A percentile compares a stretch with the other conserved stretches of the same genome.
These are phyloP conservation scores for Aschersonia sp. DNA, from an alignment of 2,329 filamentous ascomycete species.

Conservation along the genomic window DNA sequence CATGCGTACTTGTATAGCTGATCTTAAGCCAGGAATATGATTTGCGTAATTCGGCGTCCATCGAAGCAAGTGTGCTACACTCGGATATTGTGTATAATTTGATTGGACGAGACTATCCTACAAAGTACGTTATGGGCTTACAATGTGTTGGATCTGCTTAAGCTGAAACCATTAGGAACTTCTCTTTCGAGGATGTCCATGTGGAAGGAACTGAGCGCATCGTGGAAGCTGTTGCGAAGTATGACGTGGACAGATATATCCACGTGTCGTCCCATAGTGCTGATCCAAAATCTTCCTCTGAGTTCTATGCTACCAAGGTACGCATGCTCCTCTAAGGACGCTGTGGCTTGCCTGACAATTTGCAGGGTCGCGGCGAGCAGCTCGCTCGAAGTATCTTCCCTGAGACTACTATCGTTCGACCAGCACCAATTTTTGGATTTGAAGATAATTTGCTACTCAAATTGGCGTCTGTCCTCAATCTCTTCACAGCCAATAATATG, in stretches of 20 bases:
- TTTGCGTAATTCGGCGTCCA: slow-evolving; percentile 82
- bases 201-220: slow-evolving; percentile 88
- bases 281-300: slow-evolving; percentile 61
- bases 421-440: slow-evolving; percentile 85
- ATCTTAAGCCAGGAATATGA: slow-evolving; percentile 62
- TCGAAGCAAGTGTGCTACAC: slow-evolving; percentile 92
- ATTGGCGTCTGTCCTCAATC: slow-evolving; percentile 64
- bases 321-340: slow-evolving; percentile 5
- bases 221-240: slow-evolving; percentile 87
- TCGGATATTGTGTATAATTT: slow-evolving; percentile 97
- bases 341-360: background rate
- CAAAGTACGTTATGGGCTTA: slow-evolving; percentile 53
- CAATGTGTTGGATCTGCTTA: background rate
- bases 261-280: slow-evolving; percentile 95
- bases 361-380: slow-evolving; percentile 61
- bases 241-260: slow-evolving; percentile 92
- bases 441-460: slow-evolving; percentile 85
- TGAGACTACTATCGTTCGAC: slow-evolving; percentile 91
- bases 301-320: slow-evolving; percentile 87
- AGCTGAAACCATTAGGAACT: slow-evolving; percentile 53
- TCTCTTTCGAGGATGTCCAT: slow-evolving; percentile 82
- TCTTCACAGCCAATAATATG: slow-evolving; percentile 89
- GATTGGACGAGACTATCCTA: slow-evolving; percentile 86
- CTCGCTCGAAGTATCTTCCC: slow-evolving; percentile 82
- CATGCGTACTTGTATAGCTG: no score